phyloP scores from a whole-genome alignment of 805 yeast species.

The Teunomyces kruisii region DNA sequence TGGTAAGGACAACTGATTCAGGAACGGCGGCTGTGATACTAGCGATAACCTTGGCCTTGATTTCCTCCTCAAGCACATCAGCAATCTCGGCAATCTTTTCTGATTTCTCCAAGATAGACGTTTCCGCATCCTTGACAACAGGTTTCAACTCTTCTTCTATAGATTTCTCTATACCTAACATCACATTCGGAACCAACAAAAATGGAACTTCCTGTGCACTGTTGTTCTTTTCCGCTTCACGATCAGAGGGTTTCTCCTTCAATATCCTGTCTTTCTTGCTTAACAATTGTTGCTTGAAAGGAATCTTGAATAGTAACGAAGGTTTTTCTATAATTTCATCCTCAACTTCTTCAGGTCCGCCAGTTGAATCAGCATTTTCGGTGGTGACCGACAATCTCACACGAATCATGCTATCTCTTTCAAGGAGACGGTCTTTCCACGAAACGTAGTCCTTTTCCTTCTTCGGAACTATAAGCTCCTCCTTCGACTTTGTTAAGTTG shows the following conservation, averaged over 20 bases:
- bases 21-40: constrained; percentile 1
- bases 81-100: constrained; percentile 4
- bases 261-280: background rate
- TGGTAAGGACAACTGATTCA: background rate
- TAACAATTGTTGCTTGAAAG: constrained; percentile 23
- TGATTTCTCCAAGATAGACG: background rate
- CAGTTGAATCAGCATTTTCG: constrained; percentile 11
- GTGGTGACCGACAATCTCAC: constrained; percentile 20
- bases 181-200: constrained; percentile 26
- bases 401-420: constrained; percentile 28
- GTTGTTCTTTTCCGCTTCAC: background rate
- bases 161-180: constrained; percentile 19
- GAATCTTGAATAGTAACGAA: constrained; percentile 18
- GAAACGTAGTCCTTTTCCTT: constrained; percentile 32
- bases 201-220: constrained; percentile 13
- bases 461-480: constrained; percentile 35
- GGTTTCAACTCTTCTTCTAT: constrained; percentile 26
- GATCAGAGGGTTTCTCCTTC: background rate
- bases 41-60: constrained; percentile 2
- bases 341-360: constrained; percentile 8
- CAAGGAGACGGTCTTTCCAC: constrained; percentile 34
- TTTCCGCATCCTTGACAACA: constrained; percentile 16
- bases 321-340: constrained; percentile 10
- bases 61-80: background rate
- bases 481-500: constrained; percentile 36